phyloP scores from a whole-genome alignment of 2,329 filamentous ascomycete genomes.

The Ceratocystis eucalypticola region DNA sequence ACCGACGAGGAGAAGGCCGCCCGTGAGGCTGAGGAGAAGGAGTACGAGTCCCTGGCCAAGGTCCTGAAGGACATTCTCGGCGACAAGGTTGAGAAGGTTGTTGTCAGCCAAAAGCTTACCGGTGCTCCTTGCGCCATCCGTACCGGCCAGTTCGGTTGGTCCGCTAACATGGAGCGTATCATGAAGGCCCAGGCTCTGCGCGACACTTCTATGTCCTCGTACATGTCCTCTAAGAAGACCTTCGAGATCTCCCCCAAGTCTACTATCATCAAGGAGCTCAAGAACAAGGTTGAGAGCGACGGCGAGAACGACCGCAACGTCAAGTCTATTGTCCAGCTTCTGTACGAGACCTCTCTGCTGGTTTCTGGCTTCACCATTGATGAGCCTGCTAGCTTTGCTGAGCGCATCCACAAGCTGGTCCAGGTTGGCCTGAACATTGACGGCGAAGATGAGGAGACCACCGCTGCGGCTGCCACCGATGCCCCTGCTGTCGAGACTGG shows the following conservation, averaged over 20 bases:
- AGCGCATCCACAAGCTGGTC: slow-evolving; percentile 99
- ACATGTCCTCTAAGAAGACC: slow-evolving; percentile 99
- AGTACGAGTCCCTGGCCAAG: slow-evolving; percentile 91
- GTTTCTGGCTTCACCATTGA: slow-evolving; percentile 99
- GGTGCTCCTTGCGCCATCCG: slow-evolving; percentile 95
- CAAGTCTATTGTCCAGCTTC: slow-evolving; percentile 96
- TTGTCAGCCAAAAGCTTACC: slow-evolving; percentile 94
- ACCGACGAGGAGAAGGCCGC: slow-evolving; percentile 97
- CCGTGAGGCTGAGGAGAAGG: slow-evolving; percentile 95
- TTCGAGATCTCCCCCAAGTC: slow-evolving; percentile 99
- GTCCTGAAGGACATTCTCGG: slow-evolving; percentile 97
- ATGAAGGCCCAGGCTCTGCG: slow-evolving; percentile 99
- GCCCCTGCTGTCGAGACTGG: slow-evolving; percentile 46
- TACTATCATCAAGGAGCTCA: slow-evolving; percentile 94
- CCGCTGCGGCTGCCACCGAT: slow-evolving; percentile 45
- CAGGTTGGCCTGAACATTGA: slow-evolving; percentile 96
- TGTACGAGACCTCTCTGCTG: slow-evolving; percentile 96
- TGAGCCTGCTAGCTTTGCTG: slow-evolving; percentile 91
- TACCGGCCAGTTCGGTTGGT: slow-evolving; percentile 99
- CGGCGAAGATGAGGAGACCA: slow-evolving; percentile 65
- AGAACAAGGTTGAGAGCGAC: slow-evolving; percentile 96
- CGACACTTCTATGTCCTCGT: slow-evolving; percentile 98
- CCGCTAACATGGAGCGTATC: slow-evolving; percentile 99
- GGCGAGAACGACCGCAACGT: slow-evolving; percentile 98
- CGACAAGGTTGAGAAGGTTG: slow-evolving; percentile 99